Conservation (phyloP, 75 land plant genomes). For the Selaginella tamariscina region DNA sequence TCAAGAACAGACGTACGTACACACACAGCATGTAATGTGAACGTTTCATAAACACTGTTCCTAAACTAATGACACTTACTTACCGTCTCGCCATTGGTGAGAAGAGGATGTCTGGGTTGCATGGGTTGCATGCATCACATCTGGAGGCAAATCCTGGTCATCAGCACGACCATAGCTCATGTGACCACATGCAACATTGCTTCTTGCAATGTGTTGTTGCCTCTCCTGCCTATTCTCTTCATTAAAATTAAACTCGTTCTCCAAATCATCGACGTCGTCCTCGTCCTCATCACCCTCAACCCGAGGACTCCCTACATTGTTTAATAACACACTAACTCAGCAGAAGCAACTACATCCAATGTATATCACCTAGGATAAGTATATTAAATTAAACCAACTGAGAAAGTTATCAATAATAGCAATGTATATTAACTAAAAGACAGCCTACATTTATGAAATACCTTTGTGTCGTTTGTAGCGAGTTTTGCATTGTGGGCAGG, state of each 20-base stretch:
- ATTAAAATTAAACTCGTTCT: constrained; percentile 18
- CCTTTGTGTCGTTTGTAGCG: constrained; percentile 71
- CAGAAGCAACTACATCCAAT: no score
- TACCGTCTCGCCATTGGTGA: constrained; percentile 79
- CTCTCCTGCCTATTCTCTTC: not conserved
- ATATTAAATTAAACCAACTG: not conserved
- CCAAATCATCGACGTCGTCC: constrained; percentile 19
- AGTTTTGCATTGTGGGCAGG: constrained; percentile 71
- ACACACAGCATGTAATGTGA: no score
- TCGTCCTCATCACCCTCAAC: constrained; percentile 26
- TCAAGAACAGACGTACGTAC: no score
- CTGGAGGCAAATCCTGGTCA: constrained; percentile 18
- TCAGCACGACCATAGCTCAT: constrained; percentile 43
- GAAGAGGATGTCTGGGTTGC: constrained; percentile 49
- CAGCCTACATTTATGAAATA: no score
- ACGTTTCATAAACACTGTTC: no score
- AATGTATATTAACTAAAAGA: not conserved
- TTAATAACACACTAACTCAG: no score
- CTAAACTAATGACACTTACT: constrained; percentile 4
- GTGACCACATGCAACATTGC: constrained; percentile 39
- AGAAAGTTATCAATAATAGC: not conserved
- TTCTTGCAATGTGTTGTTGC: not conserved
- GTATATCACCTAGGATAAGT: not conserved
- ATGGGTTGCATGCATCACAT: constrained; percentile 25
- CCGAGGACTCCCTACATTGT: constrained; percentile 23